Percentiles rank a stretch among this genome's conserved stretches.
Evolutionary conservation across 495 filamentous ascomycete genomes (phyloP).

Genomic region (Achaetomiella virescens): DNA sequence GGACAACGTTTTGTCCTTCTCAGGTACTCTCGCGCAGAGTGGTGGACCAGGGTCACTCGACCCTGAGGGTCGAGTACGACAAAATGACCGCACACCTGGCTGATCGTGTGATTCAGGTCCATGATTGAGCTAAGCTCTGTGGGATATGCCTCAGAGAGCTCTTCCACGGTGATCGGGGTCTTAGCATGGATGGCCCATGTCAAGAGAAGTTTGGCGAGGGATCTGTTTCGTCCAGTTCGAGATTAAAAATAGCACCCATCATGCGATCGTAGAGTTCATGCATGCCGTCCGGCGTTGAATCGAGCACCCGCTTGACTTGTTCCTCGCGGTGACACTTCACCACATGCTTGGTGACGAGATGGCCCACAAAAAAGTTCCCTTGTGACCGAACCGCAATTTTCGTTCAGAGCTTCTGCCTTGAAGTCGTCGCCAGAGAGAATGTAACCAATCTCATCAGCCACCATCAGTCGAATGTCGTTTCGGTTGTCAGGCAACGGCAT

Average conservation of each 20-base stretch:
- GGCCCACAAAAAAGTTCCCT: conserved; percentile 26
- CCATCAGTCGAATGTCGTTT: conserved; percentile 20
- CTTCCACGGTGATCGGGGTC: conserved; percentile 1
- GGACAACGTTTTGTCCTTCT: not conserved
- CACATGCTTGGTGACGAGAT: conserved; percentile 6
- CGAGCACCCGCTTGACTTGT: not conserved
- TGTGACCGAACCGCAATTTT: conserved; percentile 16
- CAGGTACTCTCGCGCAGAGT: conserved; percentile 9
- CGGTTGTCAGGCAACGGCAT: conserved; percentile 17
- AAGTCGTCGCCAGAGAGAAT: conserved; percentile 13
- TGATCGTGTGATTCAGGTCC: conserved; percentile 1
- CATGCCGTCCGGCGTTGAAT: conserved; percentile 7
- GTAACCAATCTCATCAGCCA: conserved; percentile 14
- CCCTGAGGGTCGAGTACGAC: conserved; percentile 6
- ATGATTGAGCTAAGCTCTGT: not conserved
- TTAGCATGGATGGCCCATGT: conserved; percentile 8
- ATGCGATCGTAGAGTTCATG: conserved; percentile 8
- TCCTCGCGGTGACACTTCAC: conserved; percentile 6
- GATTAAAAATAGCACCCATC: not conserved
- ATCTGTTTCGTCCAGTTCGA: not conserved
- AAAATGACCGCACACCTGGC: conserved; percentile 10
- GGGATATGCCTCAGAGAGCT: conserved; percentile 5
- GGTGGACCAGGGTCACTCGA: conserved; percentile 3
- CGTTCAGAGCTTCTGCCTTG: conserved; percentile 11
- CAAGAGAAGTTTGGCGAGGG: not conserved